Evolutionary conservation across 2,329 filamentous ascomycete genomes (phyloP).

Genomic region (Coleophoma crateriformis): DNA sequence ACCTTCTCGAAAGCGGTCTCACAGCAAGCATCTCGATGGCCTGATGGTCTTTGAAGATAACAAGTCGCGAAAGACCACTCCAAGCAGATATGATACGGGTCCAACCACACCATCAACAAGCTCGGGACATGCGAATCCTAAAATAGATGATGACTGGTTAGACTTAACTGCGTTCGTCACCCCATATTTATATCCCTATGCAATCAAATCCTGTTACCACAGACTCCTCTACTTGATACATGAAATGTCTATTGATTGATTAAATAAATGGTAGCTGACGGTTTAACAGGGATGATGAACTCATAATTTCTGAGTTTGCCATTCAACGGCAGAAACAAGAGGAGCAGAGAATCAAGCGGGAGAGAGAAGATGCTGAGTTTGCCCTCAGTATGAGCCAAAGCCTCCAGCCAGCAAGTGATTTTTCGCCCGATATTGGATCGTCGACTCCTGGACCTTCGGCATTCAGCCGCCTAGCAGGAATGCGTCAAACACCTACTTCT

Average conservation of each 20-base stretch:
- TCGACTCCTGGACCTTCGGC: conserved; percentile 14
- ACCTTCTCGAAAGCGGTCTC: conserved; percentile 22
- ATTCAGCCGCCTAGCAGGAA: conserved; percentile 21
- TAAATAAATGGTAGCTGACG: neutral
- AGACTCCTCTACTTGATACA: neutral
- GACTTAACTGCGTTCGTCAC: conserved; percentile 18
- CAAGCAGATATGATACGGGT: conserved; percentile 18
- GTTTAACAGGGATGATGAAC: conserved; percentile 18
- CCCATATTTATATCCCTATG: conserved; percentile 4
- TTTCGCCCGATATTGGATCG: neutral
- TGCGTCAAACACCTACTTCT: conserved; percentile 6
- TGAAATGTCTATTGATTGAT: neutral
- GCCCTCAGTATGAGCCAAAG: conserved; percentile 14
- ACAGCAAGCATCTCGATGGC: conserved; percentile 19
- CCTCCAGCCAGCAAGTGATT: neutral
- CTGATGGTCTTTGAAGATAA: conserved; percentile 10
- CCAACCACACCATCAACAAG: conserved; percentile 16
- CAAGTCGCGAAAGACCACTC: conserved; percentile 25
- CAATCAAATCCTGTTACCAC: neutral
- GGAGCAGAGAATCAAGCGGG: conserved; percentile 32
- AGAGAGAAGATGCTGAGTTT: conserved; percentile 28
- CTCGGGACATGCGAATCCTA: conserved; percentile 21
- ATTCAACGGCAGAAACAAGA: conserved; percentile 22
- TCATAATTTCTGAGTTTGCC: conserved; percentile 10
- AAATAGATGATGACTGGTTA: conserved; percentile 13